phyloP scores from a whole-genome alignment of 257 asterid species.

The Nicotiana tabacum region DNA sequence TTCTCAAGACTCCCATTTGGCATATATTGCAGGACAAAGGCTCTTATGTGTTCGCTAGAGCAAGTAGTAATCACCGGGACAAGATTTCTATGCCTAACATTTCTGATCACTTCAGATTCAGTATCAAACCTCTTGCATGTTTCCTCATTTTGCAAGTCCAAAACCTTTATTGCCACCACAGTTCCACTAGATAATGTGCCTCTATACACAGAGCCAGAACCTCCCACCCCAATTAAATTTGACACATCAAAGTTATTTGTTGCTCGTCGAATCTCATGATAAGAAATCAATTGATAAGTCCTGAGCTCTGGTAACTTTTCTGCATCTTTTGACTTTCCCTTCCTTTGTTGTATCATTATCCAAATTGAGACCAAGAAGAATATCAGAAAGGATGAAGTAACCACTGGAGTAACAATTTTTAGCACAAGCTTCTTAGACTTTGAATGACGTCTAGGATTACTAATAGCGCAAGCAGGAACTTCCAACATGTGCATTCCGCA shows the following conservation, averaged over 20 bases:
- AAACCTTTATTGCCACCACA: conserved; percentile 30
- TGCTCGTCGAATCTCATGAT: conserved; percentile 20
- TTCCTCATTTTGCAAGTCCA: conserved; percentile 19
- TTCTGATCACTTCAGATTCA: conserved; percentile 26
- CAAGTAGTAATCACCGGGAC: conserved; percentile 28
- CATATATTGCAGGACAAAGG: conserved; percentile 32
- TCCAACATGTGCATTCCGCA: conserved; percentile 20
- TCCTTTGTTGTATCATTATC: conserved; percentile 6
- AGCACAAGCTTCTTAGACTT: background rate
- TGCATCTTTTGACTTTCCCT: background rate
- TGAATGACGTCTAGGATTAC: background rate
- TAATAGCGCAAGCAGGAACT: conserved; percentile 11
- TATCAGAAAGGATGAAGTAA: conserved; percentile 6
- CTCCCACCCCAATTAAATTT: conserved; percentile 27
- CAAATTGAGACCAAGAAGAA: conserved; percentile 5
- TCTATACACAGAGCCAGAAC: conserved; percentile 30
- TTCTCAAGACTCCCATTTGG: conserved; percentile 30
- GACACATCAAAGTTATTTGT: conserved; percentile 25
- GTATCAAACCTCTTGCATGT: conserved; percentile 22
- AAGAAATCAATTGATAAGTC: conserved; percentile 10
- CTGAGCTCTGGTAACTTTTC: background rate
- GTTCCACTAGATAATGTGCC: conserved; percentile 19
- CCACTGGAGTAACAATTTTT: conserved; percentile 12
- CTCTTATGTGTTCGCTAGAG: conserved; percentile 16
- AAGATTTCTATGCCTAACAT: conserved; percentile 29